These are phyloP conservation scores for Metschnikowia shivogae DNA, from an alignment of 805 yeast species.

Conservation along the genomic window DNA sequence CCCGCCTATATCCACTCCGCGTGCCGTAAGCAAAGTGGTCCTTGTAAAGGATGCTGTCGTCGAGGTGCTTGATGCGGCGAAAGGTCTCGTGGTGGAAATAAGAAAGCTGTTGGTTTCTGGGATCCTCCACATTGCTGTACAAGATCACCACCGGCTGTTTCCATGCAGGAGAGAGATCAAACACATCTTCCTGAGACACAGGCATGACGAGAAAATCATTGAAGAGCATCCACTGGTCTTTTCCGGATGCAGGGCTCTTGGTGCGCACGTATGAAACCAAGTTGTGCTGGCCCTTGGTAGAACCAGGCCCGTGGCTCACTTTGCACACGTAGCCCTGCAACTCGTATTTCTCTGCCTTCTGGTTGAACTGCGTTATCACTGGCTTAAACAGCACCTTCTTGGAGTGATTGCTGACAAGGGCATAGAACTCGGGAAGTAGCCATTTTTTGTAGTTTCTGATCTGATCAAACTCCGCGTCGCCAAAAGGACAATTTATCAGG, in stretches of 20 bases:
- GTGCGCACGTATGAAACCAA: slow-evolving; percentile 56
- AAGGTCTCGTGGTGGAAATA: slow-evolving; percentile 28
- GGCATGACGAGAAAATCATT: slow-evolving; percentile 87
- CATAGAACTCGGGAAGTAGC: slow-evolving; percentile 59
- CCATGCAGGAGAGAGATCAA: slow-evolving; percentile 72
- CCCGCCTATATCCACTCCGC: slow-evolving; percentile 53
- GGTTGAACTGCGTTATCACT: slow-evolving; percentile 23
- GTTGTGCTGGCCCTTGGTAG: slow-evolving; percentile 45
- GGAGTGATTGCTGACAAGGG: slow-evolving; percentile 29
- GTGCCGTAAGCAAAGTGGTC: slow-evolving; percentile 72
- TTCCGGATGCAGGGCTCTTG: slow-evolving; percentile 18
- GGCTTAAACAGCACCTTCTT: slow-evolving; percentile 35
- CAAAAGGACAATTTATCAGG: slow-evolving; percentile 54
- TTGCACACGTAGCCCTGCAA: slow-evolving; percentile 69
- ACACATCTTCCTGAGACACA: slow-evolving; percentile 71
- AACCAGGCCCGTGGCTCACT: slow-evolving; percentile 45
- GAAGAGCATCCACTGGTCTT: slow-evolving; percentile 70
- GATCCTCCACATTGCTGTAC: slow-evolving; percentile 51
- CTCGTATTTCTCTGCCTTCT: slow-evolving; percentile 48
- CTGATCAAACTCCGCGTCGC: slow-evolving; percentile 50
- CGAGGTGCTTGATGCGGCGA: slow-evolving; percentile 29
- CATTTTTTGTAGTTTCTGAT: slow-evolving; percentile 51
- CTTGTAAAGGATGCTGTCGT: slow-evolving; percentile 63
- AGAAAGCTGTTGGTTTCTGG: slow-evolving; percentile 40
- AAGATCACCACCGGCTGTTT: slow-evolving; percentile 73